phyloP scores from a whole-genome alignment of 192 early-diverging fungal species.

The Kappamyces sp. region DNA sequence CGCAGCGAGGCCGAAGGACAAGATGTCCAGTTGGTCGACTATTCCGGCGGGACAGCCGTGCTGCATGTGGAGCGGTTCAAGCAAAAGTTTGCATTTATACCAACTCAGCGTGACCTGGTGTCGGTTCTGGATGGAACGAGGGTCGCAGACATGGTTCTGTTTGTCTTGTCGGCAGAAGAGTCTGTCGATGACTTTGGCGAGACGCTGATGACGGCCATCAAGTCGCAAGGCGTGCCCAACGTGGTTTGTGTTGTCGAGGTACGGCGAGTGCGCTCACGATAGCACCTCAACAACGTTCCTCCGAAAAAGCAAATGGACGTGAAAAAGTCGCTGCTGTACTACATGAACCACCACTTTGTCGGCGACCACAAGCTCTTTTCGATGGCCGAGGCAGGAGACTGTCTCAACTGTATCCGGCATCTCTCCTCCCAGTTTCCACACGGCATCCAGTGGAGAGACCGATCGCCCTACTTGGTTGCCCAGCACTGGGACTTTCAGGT shows the following conservation, averaged over 20 bases:
- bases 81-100: constrained; percentile 82
- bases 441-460: constrained; percentile 78
- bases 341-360: constrained; percentile 84
- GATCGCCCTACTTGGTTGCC: constrained; percentile 79
- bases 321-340: constrained; percentile 80
- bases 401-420: constrained; percentile 63
- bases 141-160: constrained; percentile 85
- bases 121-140: constrained; percentile 85
- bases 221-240: constrained; percentile 79
- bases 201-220: constrained; percentile 72
- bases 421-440: constrained; percentile 75
- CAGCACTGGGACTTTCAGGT: constrained; percentile 68
- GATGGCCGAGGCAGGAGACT: constrained; percentile 45
- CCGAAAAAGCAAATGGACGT: constrained; percentile 64
- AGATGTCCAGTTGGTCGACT: background rate
- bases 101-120: constrained; percentile 69
- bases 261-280: constrained; percentile 11
- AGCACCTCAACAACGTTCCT: constrained; percentile 59
- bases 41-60: constrained; percentile 14
- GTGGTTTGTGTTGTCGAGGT: constrained; percentile 66
- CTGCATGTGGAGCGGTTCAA: constrained; percentile 69
- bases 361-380: constrained; percentile 68
- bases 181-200: constrained; percentile 95
- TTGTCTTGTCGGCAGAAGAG: constrained; percentile 77
- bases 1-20: constrained; percentile 40